Evolutionary conservation across 148 eudicot species (phyloP).

Genomic region (Rhododendron ovatum): DNA sequence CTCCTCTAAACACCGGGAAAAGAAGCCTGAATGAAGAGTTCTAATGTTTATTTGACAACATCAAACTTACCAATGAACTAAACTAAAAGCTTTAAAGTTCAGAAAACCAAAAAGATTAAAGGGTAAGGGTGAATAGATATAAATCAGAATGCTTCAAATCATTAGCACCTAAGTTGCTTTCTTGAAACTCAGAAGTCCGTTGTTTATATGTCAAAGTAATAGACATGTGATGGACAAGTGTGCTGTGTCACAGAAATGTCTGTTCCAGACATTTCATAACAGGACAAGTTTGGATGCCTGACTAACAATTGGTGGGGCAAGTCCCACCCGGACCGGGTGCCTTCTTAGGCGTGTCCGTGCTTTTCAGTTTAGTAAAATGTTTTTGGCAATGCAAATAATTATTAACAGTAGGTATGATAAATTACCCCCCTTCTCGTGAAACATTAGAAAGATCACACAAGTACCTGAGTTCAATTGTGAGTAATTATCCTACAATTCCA

Average conservation of each 20-base stretch:
- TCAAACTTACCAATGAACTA: not conserved
- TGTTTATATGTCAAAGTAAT: not conserved
- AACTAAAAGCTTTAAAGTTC: not conserved
- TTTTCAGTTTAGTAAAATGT: not conserved
- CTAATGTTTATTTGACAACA: not conserved
- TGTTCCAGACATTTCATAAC: not conserved
- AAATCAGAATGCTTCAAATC: not conserved
- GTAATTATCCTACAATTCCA: not conserved
- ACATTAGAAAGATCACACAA: not conserved
- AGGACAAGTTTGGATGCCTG: too few relatives aligned
- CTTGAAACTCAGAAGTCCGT: not conserved
- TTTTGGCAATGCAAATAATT: not conserved
- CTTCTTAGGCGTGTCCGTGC: not conserved
- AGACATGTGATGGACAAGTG: not conserved
- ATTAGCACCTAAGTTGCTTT: not conserved
- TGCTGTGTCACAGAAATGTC: not conserved
- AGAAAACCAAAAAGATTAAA: not conserved
- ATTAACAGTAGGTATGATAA: too few relatives aligned
- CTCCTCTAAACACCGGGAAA: not conserved
- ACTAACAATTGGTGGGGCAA: not conserved
- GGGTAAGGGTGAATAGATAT: not conserved
- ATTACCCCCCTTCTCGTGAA: not conserved
- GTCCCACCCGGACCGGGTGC: not conserved
- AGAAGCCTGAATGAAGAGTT: not conserved
- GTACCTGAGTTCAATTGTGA: not conserved